Evolutionary conservation across 1,139 yeast species (phyloP).

Genomic region (Hansenula lynferdii): DNA sequence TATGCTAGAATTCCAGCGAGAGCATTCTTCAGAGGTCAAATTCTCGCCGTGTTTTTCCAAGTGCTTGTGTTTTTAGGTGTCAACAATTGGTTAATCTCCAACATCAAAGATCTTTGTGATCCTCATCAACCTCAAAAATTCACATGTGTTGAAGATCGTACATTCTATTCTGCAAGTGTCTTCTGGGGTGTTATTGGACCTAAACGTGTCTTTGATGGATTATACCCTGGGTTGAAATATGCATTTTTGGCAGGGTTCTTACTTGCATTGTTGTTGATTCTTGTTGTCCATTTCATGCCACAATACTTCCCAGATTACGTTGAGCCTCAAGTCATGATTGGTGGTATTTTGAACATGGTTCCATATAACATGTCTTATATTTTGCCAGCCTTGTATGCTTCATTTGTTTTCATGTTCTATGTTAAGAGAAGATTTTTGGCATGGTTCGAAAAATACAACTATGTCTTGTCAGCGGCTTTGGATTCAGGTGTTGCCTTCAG

Average conservation of each 20-base stretch:
- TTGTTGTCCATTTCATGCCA: constrained; percentile 36
- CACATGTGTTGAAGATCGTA: constrained; percentile 39
- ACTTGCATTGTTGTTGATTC: constrained; percentile 38
- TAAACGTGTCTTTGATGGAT: constrained; percentile 43
- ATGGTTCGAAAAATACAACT: constrained; percentile 67
- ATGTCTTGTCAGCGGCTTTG: constrained; percentile 52
- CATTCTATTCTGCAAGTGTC: constrained; percentile 49
- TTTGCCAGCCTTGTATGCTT: constrained; percentile 45
- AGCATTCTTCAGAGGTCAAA: constrained; percentile 55
- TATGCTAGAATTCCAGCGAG: constrained; percentile 58
- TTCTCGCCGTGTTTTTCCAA: constrained; percentile 38
- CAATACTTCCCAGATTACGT: constrained; percentile 29
- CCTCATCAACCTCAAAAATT: constrained; percentile 36
- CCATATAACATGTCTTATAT: constrained; percentile 54
- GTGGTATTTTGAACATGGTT: constrained; percentile 34
- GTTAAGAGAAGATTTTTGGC: constrained; percentile 42
- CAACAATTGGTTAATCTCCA: constrained; percentile 45
- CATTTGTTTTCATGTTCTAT: constrained; percentile 47
- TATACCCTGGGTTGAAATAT: constrained; percentile 45
- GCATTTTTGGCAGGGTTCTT: constrained; percentile 51
- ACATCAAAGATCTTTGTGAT: constrained; percentile 43
- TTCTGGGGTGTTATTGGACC: constrained; percentile 71
- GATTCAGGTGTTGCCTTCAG: constrained; percentile 58
- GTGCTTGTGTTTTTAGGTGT: constrained; percentile 49
- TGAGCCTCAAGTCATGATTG: constrained; percentile 45